phyloP scores from a whole-genome alignment of 1,139 yeast genomes.

The Hansenula lynferdii region DNA sequence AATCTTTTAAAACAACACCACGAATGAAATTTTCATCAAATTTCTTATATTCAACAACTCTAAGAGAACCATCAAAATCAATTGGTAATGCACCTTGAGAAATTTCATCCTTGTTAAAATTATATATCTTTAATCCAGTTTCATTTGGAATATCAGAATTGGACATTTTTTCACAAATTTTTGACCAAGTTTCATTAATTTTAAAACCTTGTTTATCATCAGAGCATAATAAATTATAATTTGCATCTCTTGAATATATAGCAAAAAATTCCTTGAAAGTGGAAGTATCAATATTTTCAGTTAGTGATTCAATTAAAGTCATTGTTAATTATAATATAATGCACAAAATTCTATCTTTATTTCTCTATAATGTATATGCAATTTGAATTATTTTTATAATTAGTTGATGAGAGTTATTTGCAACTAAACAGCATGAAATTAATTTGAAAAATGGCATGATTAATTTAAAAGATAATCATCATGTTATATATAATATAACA shows the following conservation, averaged over 20 bases:
- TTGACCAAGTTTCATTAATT: conserved; percentile 24
- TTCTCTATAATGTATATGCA: no score
- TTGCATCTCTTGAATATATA: conserved; percentile 26
- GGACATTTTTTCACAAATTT: conserved; percentile 8
- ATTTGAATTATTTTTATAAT: no score
- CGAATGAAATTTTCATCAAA: conserved; percentile 27
- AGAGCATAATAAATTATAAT: conserved; percentile 18
- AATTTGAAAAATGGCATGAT: no score
- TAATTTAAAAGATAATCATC: no score
- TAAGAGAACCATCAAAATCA: conserved; percentile 13
- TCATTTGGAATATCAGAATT: not conserved
- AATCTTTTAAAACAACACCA: conserved; percentile 27
- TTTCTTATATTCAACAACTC: conserved; percentile 25
- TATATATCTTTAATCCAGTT: not conserved
- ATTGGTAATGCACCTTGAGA: conserved; percentile 3
- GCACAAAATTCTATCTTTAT: no score
- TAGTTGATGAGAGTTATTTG: no score
- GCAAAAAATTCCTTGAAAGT: conserved; percentile 31
- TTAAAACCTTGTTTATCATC: conserved; percentile 26
- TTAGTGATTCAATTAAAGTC: conserved; percentile 7
- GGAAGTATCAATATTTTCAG: conserved; percentile 23
- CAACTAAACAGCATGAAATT: no score
- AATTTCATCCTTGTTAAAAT: not conserved
- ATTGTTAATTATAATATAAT: no score
- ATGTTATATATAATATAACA: no score